Evolutionary conservation across 352 stramenopile genomes (phyloP), one percentile per base, ranked within the genome.

Genomic region (Phytophthora pinifolia): DNA sequence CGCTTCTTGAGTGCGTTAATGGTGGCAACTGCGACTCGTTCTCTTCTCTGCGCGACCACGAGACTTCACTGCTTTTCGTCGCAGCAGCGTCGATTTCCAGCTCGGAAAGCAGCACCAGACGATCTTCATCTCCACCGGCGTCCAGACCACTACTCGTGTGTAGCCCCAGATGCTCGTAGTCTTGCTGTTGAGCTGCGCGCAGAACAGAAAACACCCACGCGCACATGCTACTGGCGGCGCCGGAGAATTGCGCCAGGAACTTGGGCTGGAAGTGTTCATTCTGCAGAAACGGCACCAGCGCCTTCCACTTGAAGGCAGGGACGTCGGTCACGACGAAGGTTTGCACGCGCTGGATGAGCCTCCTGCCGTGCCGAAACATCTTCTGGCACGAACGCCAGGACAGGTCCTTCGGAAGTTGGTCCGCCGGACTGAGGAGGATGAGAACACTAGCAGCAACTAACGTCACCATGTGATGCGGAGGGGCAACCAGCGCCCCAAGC

Each of bases 241-340:
- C 57, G 1, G 77, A 89, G 25, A 82, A 74, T 12, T 74, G 58
- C n/a, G 62, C 55, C 5, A 92, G 66, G 35, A 83, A 82, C 3
- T 69, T 70, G 3, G 82, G 79, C n/a, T 87, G 61, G 46, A 88
- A 90, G 49, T 88, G 71, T 27, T 85, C 74, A 55, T 89, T 89
- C 48, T 86, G 66, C 3, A 89, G 46, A 49, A 92, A 90, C 10
- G 82, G 82, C 0, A 75, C 44, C 30, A 92, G 59, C 14, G 82
- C 82, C 52, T 86, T 81, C 76, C 79, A 87, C 61, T 92, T 92
- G 55, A 92, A 92, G 9, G 57, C 43, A 6, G 71, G 77, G 3
- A 86, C 71, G 10, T 39, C 46, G 14, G 49, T 59, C 4, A 80
- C 68, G n/a, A 77, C 65, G 12, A 85, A 68, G 8, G 9, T 27